Percentiles rank a stretch among this genome's conserved stretches.
phyloP scores from a whole-genome alignment of 495 filamentous ascomycete species.

The Penicillium waksmanii region DNA sequence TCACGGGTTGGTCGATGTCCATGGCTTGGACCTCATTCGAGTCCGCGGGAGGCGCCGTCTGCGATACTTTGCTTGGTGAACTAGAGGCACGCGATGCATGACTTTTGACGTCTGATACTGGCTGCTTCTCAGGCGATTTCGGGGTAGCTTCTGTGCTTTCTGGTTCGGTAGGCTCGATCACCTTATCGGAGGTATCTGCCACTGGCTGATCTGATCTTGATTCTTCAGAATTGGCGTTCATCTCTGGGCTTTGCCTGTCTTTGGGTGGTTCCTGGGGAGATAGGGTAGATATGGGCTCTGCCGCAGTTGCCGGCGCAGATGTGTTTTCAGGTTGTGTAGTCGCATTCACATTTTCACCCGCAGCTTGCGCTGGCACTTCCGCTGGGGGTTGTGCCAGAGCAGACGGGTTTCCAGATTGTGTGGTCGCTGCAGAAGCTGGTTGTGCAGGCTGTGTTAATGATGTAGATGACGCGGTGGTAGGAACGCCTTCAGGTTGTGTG shows the following conservation, averaged over 20 bases:
- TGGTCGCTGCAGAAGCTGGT: not conserved
- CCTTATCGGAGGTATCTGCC: not conserved
- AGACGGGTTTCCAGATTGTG: slow-evolving; percentile 1
- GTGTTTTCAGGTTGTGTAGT: slow-evolving; percentile 2
- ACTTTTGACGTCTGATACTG: slow-evolving; percentile 20
- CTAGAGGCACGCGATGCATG: not conserved
- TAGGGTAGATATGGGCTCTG: not conserved
- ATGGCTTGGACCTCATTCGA: slow-evolving; percentile 10
- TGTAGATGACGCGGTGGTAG: not conserved
- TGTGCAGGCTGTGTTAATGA: not conserved
- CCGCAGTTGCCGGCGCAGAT: not conserved
- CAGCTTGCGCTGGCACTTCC: not conserved
- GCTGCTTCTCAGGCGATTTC: not conserved
- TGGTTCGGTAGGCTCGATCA: not conserved
- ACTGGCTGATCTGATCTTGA: not conserved
- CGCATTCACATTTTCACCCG: not conserved
- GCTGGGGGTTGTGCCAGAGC: not conserved
- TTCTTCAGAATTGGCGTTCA: not conserved
- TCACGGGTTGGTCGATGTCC: slow-evolving; percentile 16
- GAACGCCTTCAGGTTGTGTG: slow-evolving; percentile 5
- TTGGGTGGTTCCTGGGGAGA: not conserved
- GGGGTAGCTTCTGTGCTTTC: not conserved
- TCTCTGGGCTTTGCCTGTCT: not conserved
- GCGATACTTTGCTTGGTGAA: not conserved
- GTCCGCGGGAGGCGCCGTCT: not conserved